phyloP scores from a whole-genome alignment of 2,329 filamentous ascomycete species.

The Penicillium sp. region DNA sequence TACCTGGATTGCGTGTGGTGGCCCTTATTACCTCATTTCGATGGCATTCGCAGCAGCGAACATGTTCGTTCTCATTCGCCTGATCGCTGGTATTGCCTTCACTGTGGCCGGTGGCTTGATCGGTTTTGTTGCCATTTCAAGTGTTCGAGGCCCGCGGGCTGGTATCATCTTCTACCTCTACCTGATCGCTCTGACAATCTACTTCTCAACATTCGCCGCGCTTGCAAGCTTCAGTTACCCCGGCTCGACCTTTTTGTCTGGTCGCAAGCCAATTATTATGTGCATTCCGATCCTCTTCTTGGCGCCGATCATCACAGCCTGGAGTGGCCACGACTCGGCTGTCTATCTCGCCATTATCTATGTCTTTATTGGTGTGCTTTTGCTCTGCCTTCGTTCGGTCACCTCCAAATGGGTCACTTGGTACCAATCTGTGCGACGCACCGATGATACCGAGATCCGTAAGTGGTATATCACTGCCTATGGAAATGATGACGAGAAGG shows the following conservation, averaged over 20 bases:
- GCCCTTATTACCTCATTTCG: conserved; percentile 61
- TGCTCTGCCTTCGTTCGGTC: conserved; percentile 55
- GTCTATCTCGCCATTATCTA: conserved; percentile 59
- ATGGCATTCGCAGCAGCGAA: conserved; percentile 58
- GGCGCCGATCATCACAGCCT: conserved; percentile 58
- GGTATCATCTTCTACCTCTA: conserved; percentile 62
- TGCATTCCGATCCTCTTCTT: conserved; percentile 58
- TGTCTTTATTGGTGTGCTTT: conserved; percentile 52
- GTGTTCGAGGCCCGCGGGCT: conserved; percentile 45
- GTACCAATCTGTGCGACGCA: conserved; percentile 44
- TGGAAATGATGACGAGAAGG: conserved; percentile 37
- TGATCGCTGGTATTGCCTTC: conserved; percentile 54
- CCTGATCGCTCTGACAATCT: conserved; percentile 57
- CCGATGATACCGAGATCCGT: conserved; percentile 42
- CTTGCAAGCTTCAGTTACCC: conserved; percentile 56
- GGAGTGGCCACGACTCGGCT: conserved; percentile 53
- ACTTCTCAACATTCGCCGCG: conserved; percentile 58
- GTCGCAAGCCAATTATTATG: conserved; percentile 55
- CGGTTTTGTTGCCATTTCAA: conserved; percentile 53
- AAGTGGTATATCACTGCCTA: conserved; percentile 41
- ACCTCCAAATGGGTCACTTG: conserved; percentile 61
- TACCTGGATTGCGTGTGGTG: conserved; percentile 63
- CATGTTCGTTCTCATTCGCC: conserved; percentile 55
- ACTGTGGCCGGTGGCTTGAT: conserved; percentile 54
- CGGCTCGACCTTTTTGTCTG: conserved; percentile 57